Base-by-base conservation (phyloP, 192 early-diverging fungal genomes). In the Backusella macrospora region DNA sequence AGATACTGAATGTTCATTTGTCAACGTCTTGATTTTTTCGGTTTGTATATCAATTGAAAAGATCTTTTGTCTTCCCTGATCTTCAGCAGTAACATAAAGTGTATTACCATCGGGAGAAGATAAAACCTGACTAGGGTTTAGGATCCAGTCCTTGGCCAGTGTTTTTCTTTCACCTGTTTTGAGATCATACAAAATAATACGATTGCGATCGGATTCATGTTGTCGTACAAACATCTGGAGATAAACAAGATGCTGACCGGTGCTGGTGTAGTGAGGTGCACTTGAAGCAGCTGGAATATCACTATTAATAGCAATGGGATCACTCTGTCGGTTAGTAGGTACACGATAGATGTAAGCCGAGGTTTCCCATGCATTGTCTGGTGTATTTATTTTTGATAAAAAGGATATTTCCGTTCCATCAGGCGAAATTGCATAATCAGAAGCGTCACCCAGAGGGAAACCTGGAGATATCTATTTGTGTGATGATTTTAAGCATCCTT, bases 171-270 rank as follows among this genome's bases (percentile, higher is more conserved):
- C 64, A n/a, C 82, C 74, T 1, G 80, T 80, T 1, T 45, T 42
- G 23, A 80, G 75, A 65, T 85, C 79, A 70, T 90, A 86, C 39
- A 92, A 40, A 42, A 89, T 77, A 21, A 95, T 87, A 16, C 84
- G 84, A 77, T 92, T 93, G 69, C 86, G 88, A 74, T 94, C 94
- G 0, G 93, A 81, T 78, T 95, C 93, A 71, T 95, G 91, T 44
- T 88, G 76, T 3, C 89, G 86, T 13, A 76, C 75, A 14, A 75
- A 75, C 92, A 93, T 94, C 81, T 95, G 91, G 49, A 95, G 73
- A 70, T 89, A 95, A 5, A 88, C 89, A 8, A 95, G 78, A 59
- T 59, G 12, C 42, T 73, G 74, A 14, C 91, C 93, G 48, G 88
- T 89, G 6, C 79, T 74, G 23, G 82, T 84, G 72, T 90, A 93